Conservation (phyloP, 129 eudicot species). For the Escallonia herrerae region DNA sequence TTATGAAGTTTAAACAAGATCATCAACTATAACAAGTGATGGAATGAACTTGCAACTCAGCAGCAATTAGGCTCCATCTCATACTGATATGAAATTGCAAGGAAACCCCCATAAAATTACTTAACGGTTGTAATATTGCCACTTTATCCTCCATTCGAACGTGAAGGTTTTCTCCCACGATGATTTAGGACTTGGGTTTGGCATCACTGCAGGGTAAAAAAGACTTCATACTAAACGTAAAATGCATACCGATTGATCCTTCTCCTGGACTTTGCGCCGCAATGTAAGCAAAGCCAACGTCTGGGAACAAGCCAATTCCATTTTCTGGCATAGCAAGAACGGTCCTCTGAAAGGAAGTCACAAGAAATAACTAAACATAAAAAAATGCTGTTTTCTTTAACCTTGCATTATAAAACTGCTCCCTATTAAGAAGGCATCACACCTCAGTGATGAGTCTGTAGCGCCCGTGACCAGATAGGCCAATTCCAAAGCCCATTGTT, state of each 20-base stretch:
- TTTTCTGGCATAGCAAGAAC: conserved; percentile 97
- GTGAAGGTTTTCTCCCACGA: too few relatives aligned
- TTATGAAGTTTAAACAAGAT: too few relatives aligned
- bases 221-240: not conserved
- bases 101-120: too few relatives aligned
- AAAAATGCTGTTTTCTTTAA: not conserved
- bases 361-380: not conserved
- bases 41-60: too few relatives aligned
- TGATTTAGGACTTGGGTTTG: too few relatives aligned
- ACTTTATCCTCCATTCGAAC: too few relatives aligned
- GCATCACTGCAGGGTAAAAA: not conserved
- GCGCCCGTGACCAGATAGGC: conserved; percentile 93
- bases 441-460: conserved; percentile 91
- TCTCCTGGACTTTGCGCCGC: conserved; percentile 91
- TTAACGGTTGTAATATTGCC: too few relatives aligned
- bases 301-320: conserved; percentile 93
- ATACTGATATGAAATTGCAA: too few relatives aligned
- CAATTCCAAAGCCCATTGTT: conserved; percentile 99
- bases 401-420: conserved; percentile 5
- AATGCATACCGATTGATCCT: conserved; percentile 72
- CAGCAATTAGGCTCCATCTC: too few relatives aligned
- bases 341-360: conserved; percentile 49
- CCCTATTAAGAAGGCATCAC: conserved; percentile 10
- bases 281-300: conserved; percentile 84
- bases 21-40: too few relatives aligned